Conservation (phyloP, 169 alveolate species). For the Perkinsus chesapeaki region DNA sequence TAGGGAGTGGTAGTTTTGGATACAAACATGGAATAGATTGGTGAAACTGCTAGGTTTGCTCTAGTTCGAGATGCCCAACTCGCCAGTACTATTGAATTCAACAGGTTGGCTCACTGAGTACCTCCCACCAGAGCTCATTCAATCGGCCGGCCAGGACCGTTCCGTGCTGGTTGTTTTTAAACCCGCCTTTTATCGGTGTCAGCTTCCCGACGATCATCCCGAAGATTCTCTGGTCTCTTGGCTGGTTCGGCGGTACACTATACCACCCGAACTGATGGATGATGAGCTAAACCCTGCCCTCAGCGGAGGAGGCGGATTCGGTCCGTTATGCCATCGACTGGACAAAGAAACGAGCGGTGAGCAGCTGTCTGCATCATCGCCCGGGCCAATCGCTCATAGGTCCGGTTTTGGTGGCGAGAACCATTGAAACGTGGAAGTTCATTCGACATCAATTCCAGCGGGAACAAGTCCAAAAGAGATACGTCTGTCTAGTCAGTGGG, state of each 20-base stretch:
- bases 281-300: not conserved
- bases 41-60: not conserved
- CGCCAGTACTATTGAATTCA: not conserved
- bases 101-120: not conserved
- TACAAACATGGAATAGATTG: too few species aligned
- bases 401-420: slow-evolving; percentile 36
- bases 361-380: slow-evolving; percentile 4
- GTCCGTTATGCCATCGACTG: slow-evolving; percentile 14
- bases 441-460: slow-evolving; percentile 36
- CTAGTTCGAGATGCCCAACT: not conserved
- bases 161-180: slow-evolving; percentile 2
- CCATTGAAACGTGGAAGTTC: slow-evolving; percentile 28
- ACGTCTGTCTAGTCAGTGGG: slow-evolving; percentile 37
- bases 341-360: slow-evolving; percentile 18
- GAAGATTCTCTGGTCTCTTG: not conserved
- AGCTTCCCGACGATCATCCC: not conserved
- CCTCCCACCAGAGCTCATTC: not conserved
- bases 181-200: slow-evolving; percentile 11
- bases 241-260: not conserved
- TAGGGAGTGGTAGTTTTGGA: too few species aligned
- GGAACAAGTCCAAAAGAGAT: slow-evolving; percentile 32
- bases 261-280: not conserved
- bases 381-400: slow-evolving; percentile 8
- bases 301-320: slow-evolving; percentile 5
- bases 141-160: not conserved